Evolutionary conservation across 2,329 filamentous ascomycete genomes (phyloP), one percentile per base, ranked within the genome.

Genomic region (Botryotinia narcissicola): DNA sequence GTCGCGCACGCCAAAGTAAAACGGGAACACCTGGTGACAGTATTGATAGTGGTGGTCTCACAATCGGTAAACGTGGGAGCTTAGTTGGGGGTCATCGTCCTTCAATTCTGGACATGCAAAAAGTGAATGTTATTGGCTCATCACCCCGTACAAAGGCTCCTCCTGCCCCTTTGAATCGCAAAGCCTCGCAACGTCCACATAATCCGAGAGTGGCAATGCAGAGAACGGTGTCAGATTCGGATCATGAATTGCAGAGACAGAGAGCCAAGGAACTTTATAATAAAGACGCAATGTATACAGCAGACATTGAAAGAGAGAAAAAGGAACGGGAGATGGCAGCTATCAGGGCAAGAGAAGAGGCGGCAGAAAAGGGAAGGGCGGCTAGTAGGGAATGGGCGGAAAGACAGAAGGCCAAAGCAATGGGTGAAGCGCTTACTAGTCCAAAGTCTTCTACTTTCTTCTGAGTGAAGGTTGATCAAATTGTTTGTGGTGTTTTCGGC

Each of bases 341-440:
- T 22, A 88, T 86, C 78, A 78, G 83, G 72, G 88, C 89, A 12
- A 84, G 89, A 62, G 86, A 89, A 77, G 84, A 89, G 77, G 89
- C 89, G 37, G 89, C 89, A 16, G 88, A 91, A 80, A 84, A 87
- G 78, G 89, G 88, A 71, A 85, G 89, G 71, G 83, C 85, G 79
- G 84, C 87, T 74, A 88, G 88, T 76, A 85, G 88, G 48, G 87
- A 90, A 77, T 91, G 89, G 88, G 88, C 88, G 18, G 88, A 90
- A 79, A 89, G 86, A 81, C 86, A 87, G 79, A 76, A 76, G 73
- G 75, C 75, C 7, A 80, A 76, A 44, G n/a, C 25, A 44, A 59
- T 69, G 18, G 71, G 73, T 59, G 78, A 79, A 18, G 74, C 76
- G 75, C 77, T 75, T 14, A 78, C 78, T 74, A 77, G 77, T 42